Base-by-base conservation (phyloP, 1,139 yeast genomes). In the Hansenula lynferdii region DNA sequence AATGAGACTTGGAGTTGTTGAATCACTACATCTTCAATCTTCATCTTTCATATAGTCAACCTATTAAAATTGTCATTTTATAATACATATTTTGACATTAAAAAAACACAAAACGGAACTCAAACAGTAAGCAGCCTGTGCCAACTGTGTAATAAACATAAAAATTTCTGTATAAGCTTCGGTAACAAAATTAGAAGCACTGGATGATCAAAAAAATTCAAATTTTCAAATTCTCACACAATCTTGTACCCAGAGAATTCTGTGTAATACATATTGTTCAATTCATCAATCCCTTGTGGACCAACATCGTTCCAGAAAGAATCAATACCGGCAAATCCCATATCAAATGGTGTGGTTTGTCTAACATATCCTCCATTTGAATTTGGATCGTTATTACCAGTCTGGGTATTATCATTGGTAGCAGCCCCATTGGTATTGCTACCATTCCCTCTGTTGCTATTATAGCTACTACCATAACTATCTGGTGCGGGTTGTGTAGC, bases 171-270 rank as follows among this genome's bases (percentile, higher is more conserved):
- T n/a, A n/a, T n/a, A n/a, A n/a, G n/a, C n/a, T n/a, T n/a, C n/a
- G n/a, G n/a, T n/a, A n/a, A n/a, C n/a, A n/a, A n/a, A n/a, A n/a
- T n/a, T n/a, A n/a, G n/a, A n/a, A n/a, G n/a, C n/a, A n/a, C n/a
- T n/a, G n/a, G n/a, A n/a, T n/a, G n/a, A n/a, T n/a, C n/a, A n/a
- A n/a, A n/a, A n/a, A n/a, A n/a, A n/a, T n/a, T n/a, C n/a, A n/a
- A n/a, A n/a, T n/a, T n/a, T n/a, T n/a, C n/a, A n/a, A n/a, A n/a
- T n/a, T 16, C 19, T 27, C 25, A 44, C 11, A 37, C 34, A 19
- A 51, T 42, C 27, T 43, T 51, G 38, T 51, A 52, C 12, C 56
- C 56, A 2, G 56, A 44, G 42, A 50, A 53, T 28, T 53, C 57
- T 11, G 49, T 44, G 40, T 49, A 43, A 20, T 51, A 51, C 53